Evolutionary conservation across 352 stramenopile species (phyloP), one percentile per base, ranked within the genome.

Genomic region (Pythium phragmiticola): DNA sequence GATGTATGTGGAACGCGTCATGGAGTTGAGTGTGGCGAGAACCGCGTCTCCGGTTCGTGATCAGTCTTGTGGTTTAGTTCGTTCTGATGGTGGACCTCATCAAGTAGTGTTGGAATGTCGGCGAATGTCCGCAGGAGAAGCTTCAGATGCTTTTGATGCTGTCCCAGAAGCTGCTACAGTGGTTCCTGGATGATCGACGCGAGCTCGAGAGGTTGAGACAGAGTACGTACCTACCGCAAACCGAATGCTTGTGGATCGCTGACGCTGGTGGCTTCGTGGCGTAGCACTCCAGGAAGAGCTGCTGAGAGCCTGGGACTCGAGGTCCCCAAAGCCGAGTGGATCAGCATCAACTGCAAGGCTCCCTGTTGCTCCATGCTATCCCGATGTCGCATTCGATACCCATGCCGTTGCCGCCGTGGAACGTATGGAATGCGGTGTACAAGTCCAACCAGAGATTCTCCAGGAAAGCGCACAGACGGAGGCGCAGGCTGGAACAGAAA

Each of bases 71-170:
- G 7, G 7, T 39, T 5, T 13, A 2, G 34, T 5, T 13, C 11
- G 7, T 39, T 2, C 34, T 1, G 26, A 28, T 28, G 7, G 34
- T 39, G 5, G 34, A 39, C n/a, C 51, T 50, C n/a, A 42, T 39
- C 6, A 16, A 13, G 9, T 43, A 7, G 45, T 45, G 17, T 21
- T 39, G 7, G n/a, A n/a, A n/a, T n/a, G n/a, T n/a, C n/a, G n/a
- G n/a, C n/a, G 11, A 39, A 39, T 39, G 42, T 26, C 33, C 9
- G 14, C 50, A 80, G 73, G 73, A 80, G 17, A 75, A 77, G 42
- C 42, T 75, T 1, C 66, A 75, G 28, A 77, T 77, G 70, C 66
- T 80, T 43, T 72, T 80, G 45, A 56, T 75, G n/a, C 34, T 80
- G 23, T 63, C 58, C 7, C 73, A 80, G 43, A 80, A 80, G 58